Percentiles rank a stretch among this genome's conserved stretches.
These are phyloP conservation scores for Miscanthus lutarioriparius DNA, from an alignment of 176 grass and related monocot species.

Conservation along the genomic window DNA sequence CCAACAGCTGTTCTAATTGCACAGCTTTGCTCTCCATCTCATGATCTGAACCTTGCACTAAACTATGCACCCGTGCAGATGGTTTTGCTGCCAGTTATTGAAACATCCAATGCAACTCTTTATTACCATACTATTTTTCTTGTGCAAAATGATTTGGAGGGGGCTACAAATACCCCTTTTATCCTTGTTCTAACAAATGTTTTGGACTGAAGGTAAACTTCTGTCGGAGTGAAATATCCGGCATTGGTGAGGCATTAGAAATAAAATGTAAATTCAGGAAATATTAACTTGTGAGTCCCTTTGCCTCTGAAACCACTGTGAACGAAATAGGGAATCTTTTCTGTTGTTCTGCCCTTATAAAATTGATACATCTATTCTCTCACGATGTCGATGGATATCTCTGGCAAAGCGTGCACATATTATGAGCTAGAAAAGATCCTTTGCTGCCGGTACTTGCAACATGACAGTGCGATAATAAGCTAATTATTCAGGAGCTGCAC, in stretches of 20 bases:
- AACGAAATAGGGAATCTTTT: neutral
- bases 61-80: conserved; percentile 22
- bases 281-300: neutral
- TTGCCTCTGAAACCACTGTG: neutral
- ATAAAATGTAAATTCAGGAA: neutral
- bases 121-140: neutral
- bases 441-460: neutral
- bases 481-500: conserved; percentile 1
- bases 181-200: neutral
- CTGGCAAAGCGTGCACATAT: neutral
- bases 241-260: neutral
- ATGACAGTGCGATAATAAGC: neutral
- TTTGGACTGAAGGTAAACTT: neutral
- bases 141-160: neutral
- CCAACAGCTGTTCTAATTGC: neutral
- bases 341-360: neutral
- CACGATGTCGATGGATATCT: neutral
- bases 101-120: neutral
- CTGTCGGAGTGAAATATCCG: neutral
- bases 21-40: neutral
- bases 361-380: neutral
- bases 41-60: neutral
- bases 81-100: neutral
- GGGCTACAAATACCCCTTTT: neutral
- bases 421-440: neutral